Percentiles rank a stretch among this genome's conserved stretches.
Evolutionary conservation across 1,139 yeast genomes (phyloP).

Genomic region (Pichia sp.): DNA sequence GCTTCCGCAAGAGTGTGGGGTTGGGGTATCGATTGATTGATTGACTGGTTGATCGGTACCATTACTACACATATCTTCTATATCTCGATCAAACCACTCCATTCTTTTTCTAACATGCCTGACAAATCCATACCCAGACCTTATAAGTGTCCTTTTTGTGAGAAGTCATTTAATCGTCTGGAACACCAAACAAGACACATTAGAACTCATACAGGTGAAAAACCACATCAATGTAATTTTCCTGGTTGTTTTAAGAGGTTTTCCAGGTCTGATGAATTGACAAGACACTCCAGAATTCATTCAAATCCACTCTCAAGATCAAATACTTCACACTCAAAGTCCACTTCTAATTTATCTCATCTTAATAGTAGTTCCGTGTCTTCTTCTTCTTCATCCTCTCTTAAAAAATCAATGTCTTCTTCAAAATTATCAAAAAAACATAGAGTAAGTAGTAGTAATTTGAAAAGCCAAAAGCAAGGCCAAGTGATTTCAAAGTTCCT

Average conservation of each 20-base stretch:
- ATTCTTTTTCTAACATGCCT: neutral
- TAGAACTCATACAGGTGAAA: conserved; percentile 92
- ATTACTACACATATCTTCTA: too few relatives aligned
- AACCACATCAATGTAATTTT: conserved; percentile 82
- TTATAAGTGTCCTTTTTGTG: conserved; percentile 87
- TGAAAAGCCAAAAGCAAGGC: neutral
- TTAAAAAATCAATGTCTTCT: conserved; percentile 32
- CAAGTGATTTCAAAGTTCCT: neutral
- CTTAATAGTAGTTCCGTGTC: neutral
- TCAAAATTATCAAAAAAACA: conserved; percentile 45
- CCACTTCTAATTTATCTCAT: conserved; percentile 7
- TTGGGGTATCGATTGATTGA: neutral
- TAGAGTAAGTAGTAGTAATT: neutral
- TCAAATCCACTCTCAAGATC: conserved; percentile 49
- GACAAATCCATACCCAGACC: conserved; percentile 41
- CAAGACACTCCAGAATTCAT: conserved; percentile 84
- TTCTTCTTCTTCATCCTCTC: neutral
- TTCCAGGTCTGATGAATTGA: conserved; percentile 83
- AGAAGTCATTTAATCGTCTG: conserved; percentile 82
- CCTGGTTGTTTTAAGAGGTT: conserved; percentile 87
- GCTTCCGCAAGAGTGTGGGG: neutral
- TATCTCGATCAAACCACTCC: too few relatives aligned
- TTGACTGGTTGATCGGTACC: neutral
- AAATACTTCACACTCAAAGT: conserved; percentile 13
- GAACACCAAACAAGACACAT: conserved; percentile 95